phyloP scores from a whole-genome alignment of 2,329 filamentous ascomycete species.

The Juglanconis juglandina region DNA sequence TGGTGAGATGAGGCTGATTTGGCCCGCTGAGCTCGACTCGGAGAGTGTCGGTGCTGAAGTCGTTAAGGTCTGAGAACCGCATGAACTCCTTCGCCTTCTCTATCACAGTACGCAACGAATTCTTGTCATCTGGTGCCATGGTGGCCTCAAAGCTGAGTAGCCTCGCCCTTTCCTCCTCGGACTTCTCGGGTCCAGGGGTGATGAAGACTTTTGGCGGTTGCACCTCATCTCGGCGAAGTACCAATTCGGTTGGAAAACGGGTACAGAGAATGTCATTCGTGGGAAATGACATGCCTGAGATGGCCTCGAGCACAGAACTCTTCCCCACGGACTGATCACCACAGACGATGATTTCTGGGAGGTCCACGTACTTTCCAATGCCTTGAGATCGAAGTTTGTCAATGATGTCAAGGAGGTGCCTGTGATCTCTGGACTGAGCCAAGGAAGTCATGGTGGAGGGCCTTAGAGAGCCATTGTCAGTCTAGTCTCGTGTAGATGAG shows the following conservation, averaged over 20 bases:
- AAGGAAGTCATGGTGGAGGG: no score
- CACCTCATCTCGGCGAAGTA: neutral
- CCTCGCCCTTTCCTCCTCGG: neutral
- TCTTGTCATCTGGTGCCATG: neutral
- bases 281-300: neutral
- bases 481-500: no score
- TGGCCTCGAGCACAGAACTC: slow-evolving; percentile 5
- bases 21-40: slow-evolving; percentile 40
- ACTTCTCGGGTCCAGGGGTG: neutral
- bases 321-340: slow-evolving; percentile 9
- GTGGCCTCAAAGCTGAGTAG: neutral
- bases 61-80: slow-evolving; percentile 35
- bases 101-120: slow-evolving; percentile 18
- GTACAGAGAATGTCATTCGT: neutral
- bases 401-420: neutral
- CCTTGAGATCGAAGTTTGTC: neutral
- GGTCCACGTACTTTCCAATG: neutral
- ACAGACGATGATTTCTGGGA: slow-evolving; percentile 6
- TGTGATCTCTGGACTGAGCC: no score
- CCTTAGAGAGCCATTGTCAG: no score
- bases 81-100: slow-evolving; percentile 37
- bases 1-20: slow-evolving; percentile 44
- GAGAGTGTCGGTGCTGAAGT: slow-evolving; percentile 38
- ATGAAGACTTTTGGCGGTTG: neutral
- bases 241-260: slow-evolving; percentile 6